Conservation (phyloP, 2,329 filamentous ascomycete genomes). For the Curvularia lunata region DNA sequence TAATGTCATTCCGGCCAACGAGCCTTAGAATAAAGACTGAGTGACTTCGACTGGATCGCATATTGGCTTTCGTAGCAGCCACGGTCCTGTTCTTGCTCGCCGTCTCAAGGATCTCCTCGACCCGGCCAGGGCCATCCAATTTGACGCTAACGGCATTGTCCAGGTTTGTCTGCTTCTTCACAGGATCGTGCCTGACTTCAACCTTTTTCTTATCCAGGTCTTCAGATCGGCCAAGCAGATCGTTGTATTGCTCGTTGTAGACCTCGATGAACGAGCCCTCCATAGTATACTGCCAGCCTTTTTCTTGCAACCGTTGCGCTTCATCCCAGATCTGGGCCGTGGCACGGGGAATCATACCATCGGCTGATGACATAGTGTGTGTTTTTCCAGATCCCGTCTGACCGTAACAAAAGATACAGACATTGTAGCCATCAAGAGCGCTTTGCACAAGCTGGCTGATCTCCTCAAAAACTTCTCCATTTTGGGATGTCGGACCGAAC, state of each 20-base stretch:
- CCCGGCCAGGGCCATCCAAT: slow-evolving; percentile 79
- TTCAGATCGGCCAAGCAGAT: slow-evolving; percentile 76
- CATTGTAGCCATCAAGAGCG: slow-evolving; percentile 95
- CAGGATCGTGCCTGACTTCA: slow-evolving; percentile 85
- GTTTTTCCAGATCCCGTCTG: slow-evolving; percentile 98
- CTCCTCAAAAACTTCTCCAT: slow-evolving; percentile 89
- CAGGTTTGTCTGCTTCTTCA: slow-evolving; percentile 80
- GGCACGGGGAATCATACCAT: slow-evolving; percentile 94
- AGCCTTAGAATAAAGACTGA: slow-evolving; percentile 90
- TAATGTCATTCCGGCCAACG: slow-evolving; percentile 71
- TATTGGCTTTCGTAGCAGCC: slow-evolving; percentile 96
- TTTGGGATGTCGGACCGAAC: slow-evolving; percentile 78
- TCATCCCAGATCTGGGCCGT: slow-evolving; percentile 94
- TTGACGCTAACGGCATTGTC: slow-evolving; percentile 78
- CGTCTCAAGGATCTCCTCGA: slow-evolving; percentile 78
- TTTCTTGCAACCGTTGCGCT: slow-evolving; percentile 80
- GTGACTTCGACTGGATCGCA: slow-evolving; percentile 91
- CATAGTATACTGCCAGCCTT: slow-evolving; percentile 94
- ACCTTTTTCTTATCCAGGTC: slow-evolving; percentile 81
- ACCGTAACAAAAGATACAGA: slow-evolving; percentile 98
- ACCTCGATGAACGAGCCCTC: slow-evolving; percentile 96
- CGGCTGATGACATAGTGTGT: slow-evolving; percentile 91
- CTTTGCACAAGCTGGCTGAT: slow-evolving; percentile 97
- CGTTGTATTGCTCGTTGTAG: slow-evolving; percentile 96
- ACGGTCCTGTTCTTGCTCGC: slow-evolving; percentile 89